Base-by-base conservation (phyloP, 2,329 filamentous ascomycete genomes). In the Septoria petroselini region DNA sequence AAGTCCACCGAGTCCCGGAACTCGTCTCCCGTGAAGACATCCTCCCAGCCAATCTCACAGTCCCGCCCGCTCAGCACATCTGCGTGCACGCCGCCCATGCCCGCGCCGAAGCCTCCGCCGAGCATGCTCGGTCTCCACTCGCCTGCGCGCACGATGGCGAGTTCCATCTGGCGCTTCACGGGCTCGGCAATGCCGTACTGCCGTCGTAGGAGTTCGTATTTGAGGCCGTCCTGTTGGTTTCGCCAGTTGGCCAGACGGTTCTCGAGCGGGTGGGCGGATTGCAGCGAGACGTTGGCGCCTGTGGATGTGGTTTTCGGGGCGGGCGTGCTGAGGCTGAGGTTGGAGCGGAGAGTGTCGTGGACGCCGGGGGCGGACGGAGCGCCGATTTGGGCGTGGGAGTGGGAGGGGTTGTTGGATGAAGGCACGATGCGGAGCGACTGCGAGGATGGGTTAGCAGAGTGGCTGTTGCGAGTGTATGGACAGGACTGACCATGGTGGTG, bases 101-200 rank as follows among this genome's bases (percentile, higher is more conserved):
- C 45, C 3, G 29, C 37, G 74, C 71, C 45, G 19, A 35, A 35
- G 4, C 43, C 43, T 30, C 84, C 82, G 37, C 82, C 79, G 48
- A 95, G 74, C 38, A 81, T 83, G 62, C 81, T 74, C 41, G 89
- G 89, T 64, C 83, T 79, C 85, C 90, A 95, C 70, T 88, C 83
- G 58, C 88, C 85, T 53, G 85, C 83, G 55, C 82, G 76, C 14
- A 88, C 84, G 67, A 95, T 91, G 80, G 89, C 88, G 69, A 95
- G 78, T 77, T 98, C 93, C 93, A 98, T 96, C 54, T 85, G 88
- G 47, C 91, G 83, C 50, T 90, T 83, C 63, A 97, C 83, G 2
- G 93, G 93, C 79, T 97, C 93, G 19, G 87, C 88, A 64, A 96
- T 85, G 58, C 93, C 93, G 70, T 90, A 97, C 39, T 88, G 84